phyloP scores from a whole-genome alignment of 2,329 filamentous ascomycete species.

The Byssothecium circinans region DNA sequence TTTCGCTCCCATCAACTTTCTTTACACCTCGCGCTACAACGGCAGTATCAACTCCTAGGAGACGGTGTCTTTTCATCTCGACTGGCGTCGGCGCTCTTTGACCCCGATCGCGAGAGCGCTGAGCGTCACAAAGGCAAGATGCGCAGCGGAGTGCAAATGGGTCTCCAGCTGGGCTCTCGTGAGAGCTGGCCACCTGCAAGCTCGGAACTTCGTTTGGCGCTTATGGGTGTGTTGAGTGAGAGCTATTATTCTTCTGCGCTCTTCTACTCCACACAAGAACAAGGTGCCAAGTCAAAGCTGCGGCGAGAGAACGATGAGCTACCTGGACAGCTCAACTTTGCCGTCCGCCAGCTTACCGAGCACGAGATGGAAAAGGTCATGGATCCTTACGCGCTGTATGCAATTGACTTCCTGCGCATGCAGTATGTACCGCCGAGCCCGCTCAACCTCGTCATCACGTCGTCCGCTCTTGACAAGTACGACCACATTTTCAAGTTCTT shows the following conservation, averaged over 20 bases:
- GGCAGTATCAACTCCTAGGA: conserved; percentile 79
- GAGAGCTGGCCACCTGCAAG: conserved; percentile 91
- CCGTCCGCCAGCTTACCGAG: conserved; percentile 71
- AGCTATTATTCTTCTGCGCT: conserved; percentile 58
- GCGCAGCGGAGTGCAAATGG: conserved; percentile 68
- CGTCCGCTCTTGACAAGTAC: conserved; percentile 72
- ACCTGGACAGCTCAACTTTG: conserved; percentile 62
- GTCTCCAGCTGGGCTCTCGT: conserved; percentile 77
- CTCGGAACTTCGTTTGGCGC: conserved; percentile 84
- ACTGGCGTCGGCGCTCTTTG: conserved; percentile 81
- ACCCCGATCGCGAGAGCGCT: conserved; percentile 76
- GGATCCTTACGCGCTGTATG: conserved; percentile 79
- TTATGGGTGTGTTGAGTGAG: conserved; percentile 83
- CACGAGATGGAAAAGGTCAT: conserved; percentile 82
- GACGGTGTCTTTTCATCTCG: conserved; percentile 81
- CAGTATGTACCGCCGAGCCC: conserved; percentile 78
- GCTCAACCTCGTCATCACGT: conserved; percentile 73
- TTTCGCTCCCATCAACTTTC: conserved; percentile 73
- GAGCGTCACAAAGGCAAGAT: conserved; percentile 72
- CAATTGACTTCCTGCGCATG: conserved; percentile 88
- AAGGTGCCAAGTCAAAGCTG: neutral
- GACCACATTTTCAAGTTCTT: conserved; percentile 82
- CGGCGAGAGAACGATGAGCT: conserved; percentile 39
- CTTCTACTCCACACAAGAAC: conserved; percentile 25
- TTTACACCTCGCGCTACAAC: conserved; percentile 73